These are phyloP conservation scores for Xylaria sp. DNA, from an alignment of 2,329 filamentous ascomycete genomes.

Conservation along the genomic window DNA sequence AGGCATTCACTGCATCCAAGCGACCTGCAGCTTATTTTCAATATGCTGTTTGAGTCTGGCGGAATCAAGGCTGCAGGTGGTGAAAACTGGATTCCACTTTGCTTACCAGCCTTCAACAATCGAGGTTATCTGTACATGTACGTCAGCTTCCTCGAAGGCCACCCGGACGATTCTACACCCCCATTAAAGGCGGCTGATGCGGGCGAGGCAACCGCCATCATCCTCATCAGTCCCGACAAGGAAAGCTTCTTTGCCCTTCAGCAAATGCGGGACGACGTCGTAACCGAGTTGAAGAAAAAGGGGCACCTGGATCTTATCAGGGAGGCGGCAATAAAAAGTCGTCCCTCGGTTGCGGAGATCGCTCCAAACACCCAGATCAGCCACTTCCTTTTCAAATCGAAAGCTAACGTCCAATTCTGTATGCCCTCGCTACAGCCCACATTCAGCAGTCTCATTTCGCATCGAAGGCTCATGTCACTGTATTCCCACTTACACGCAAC, in stretches of 20 bases:
- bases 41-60: slow-evolving; percentile 98
- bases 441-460: slow-evolving; percentile 68
- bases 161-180: slow-evolving; percentile 57
- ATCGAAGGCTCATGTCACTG: slow-evolving; percentile 80
- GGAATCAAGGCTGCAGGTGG: slow-evolving; percentile 89
- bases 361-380: slow-evolving; percentile 82
- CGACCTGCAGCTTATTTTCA: slow-evolving; percentile 96
- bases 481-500: slow-evolving; percentile 88
- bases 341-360: slow-evolving; percentile 78
- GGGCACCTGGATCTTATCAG: slow-evolving; percentile 80
- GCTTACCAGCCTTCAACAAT: slow-evolving; percentile 96
- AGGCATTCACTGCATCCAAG: slow-evolving; percentile 96
- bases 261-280: slow-evolving; percentile 72
- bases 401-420: slow-evolving; percentile 93
- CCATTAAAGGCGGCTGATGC: slow-evolving; percentile 67
- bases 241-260: slow-evolving; percentile 94
- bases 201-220: slow-evolving; percentile 85
- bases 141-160: slow-evolving; percentile 87
- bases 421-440: slow-evolving; percentile 84
- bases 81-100: slow-evolving; percentile 97
- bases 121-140: slow-evolving; percentile 99
- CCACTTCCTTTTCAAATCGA: slow-evolving; percentile 96
- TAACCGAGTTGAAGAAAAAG: slow-evolving; percentile 78
- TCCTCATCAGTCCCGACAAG: slow-evolving; percentile 91
- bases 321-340: slow-evolving; percentile 74